Conservation (phyloP, 352 stramenopile genomes). For the Thraustotheca clavata region DNA sequence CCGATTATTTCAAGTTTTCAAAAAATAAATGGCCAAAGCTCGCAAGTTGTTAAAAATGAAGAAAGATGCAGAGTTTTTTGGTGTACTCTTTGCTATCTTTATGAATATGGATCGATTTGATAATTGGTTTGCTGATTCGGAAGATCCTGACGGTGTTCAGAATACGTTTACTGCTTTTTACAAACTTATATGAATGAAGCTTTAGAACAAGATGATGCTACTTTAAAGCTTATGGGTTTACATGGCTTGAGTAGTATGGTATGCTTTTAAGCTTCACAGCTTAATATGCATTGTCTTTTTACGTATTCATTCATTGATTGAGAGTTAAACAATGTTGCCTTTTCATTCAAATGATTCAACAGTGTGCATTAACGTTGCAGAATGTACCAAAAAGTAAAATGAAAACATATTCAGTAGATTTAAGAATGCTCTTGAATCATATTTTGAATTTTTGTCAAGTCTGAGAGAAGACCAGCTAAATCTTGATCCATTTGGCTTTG, state of each 20-base stretch:
- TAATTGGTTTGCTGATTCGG: conserved; percentile 16
- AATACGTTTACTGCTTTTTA: conserved; percentile 10
- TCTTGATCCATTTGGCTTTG: conserved; percentile 45
- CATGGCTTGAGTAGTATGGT: no score
- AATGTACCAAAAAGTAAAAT: no score
- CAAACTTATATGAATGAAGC: conserved; percentile 10
- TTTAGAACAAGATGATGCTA: conserved; percentile 5
- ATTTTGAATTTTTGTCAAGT: conserved; percentile 51
- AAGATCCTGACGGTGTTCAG: conserved; percentile 4
- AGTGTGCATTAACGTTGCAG: no score
- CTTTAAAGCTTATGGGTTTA: conserved; percentile 11
- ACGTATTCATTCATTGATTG: no score
- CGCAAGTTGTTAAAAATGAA: conserved; percentile 13
- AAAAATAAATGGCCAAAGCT: conserved; percentile 11
- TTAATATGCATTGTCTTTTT: no score
- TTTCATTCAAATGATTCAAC: no score
- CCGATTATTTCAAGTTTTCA: conserved; percentile 15
- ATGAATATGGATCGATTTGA: conserved; percentile 18
- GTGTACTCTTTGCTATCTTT: not conserved
- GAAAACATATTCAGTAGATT: not conserved
- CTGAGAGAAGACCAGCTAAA: conserved; percentile 48
- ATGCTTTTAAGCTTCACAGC: no score
- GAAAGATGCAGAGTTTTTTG: conserved; percentile 10
- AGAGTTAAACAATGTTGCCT: no score
- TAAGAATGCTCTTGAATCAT: conserved; percentile 41